Conservation (phyloP, 2,329 filamentous ascomycete species). For the Aspergillus terreus region DNA sequence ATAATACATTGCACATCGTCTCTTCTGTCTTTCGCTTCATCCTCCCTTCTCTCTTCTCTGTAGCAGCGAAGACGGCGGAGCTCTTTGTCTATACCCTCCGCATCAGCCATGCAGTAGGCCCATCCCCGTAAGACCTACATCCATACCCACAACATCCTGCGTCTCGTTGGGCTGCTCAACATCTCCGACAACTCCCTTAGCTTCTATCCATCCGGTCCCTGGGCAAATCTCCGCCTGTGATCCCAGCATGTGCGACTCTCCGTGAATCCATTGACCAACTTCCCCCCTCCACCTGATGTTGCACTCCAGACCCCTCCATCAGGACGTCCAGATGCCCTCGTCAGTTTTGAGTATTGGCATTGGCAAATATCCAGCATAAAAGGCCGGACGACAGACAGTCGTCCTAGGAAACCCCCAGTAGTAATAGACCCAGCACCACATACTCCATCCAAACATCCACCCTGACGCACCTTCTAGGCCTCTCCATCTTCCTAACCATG, state of each 20-base stretch:
- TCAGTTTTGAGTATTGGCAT: background rate
- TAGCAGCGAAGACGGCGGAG: too few relatives aligned
- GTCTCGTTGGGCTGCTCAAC: too few relatives aligned
- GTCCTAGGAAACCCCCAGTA: background rate
- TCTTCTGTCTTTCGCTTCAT: too few relatives aligned
- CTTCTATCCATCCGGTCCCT: too few relatives aligned
- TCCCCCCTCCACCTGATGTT: slow-evolving; percentile 1
- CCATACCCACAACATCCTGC: too few relatives aligned
- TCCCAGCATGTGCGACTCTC: slow-evolving; percentile 12
- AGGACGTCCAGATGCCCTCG: background rate
- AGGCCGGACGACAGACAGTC: background rate
- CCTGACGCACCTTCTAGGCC: slow-evolving; percentile 5
- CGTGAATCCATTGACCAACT: slow-evolving; percentile 2
- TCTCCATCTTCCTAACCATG: slow-evolving; percentile 8
- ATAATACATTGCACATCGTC: too few relatives aligned
- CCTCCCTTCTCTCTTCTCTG: too few relatives aligned
- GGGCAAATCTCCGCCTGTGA: slow-evolving; percentile 6
- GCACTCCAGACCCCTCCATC: background rate
- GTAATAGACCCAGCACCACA: background rate
- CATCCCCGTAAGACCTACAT: too few relatives aligned
- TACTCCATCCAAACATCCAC: background rate
- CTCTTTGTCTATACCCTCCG: too few relatives aligned
- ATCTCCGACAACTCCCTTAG: too few relatives aligned
- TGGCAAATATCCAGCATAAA: background rate
- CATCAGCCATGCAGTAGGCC: too few relatives aligned